phyloP scores from a whole-genome alignment of 78 protist genomes.

The Creolimax fragrantissima region DNA sequence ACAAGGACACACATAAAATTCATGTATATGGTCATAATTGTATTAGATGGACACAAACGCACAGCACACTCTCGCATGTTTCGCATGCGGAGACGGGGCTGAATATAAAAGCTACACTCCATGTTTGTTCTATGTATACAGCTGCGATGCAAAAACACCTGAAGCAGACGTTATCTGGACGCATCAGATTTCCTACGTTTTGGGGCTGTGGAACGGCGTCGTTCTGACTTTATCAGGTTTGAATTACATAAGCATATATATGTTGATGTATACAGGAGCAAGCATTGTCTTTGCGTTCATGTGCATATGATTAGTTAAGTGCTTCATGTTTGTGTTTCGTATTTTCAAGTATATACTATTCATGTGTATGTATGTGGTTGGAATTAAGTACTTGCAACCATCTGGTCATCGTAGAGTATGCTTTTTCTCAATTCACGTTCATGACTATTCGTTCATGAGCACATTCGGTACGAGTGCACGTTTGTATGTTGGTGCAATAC shows the following conservation, averaged over 20 bases:
- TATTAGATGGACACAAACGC: no score
- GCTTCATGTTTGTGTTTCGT: neutral
- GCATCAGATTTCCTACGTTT: neutral
- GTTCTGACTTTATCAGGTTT: neutral
- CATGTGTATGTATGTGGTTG: neutral
- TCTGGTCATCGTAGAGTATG: no score
- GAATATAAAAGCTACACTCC: no score
- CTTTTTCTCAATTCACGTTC: no score
- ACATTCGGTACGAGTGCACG: neutral
- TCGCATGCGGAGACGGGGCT: no score
- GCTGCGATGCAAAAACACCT: no score
- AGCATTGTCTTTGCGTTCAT: neutral
- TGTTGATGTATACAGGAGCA: neutral
- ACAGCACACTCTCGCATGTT: no score
- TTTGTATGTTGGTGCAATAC: neutral
- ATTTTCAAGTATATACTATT: neutral
- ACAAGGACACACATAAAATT: no score
- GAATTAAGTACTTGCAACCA: no score
- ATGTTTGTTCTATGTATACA: no score
- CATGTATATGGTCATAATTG: no score
- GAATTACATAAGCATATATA: neutral
- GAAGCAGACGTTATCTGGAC: no score
- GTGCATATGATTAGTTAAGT: neutral
- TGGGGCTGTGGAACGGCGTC: neutral
- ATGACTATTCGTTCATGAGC: neutral